These are phyloP conservation scores for Backusella macrospora DNA, from an alignment of 192 early-diverging fungal genomes.

Conservation along the genomic window DNA sequence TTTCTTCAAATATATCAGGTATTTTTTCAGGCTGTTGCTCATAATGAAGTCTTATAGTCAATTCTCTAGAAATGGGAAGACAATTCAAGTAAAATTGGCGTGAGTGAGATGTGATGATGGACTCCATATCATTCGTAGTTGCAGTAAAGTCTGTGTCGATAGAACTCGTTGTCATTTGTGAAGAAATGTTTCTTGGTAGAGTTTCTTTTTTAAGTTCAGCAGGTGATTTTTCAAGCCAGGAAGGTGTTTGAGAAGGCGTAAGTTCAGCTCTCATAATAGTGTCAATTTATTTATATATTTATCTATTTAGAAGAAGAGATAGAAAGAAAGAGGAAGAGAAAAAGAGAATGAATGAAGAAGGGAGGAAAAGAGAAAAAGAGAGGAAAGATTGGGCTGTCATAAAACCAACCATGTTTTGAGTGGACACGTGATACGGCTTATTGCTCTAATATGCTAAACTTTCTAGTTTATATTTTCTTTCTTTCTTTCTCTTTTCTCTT, in stretches of 20 bases:
- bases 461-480: not conserved
- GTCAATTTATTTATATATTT: not conserved
- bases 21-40: slow-evolving; percentile 20
- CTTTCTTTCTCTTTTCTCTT: not conserved
- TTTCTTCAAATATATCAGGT: slow-evolving; percentile 34
- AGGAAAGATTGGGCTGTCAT: not conserved
- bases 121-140: not conserved
- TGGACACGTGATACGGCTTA: not conserved
- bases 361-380: not conserved
- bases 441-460: slow-evolving; percentile 1
- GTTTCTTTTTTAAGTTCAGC: not conserved
- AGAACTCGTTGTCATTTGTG: not conserved
- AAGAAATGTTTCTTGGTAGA: slow-evolving; percentile 13
- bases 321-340: not conserved
- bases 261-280: not conserved
- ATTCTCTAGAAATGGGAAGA: not conserved
- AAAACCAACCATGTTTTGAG: not conserved
- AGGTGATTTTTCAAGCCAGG: slow-evolving; percentile 6
- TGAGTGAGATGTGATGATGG: not conserved
- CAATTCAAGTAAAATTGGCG: not conserved
- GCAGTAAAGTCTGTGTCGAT: slow-evolving; percentile 14
- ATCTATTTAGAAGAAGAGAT: not conserved
- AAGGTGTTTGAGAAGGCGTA: not conserved
- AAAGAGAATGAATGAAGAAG: not conserved
- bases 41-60: not conserved